A percentile compares a stretch with the other conserved stretches of the same genome.
These are phyloP conservation scores for Cercospora sp. DNA, from an alignment of 2,329 filamentous ascomycete species.

Conservation along the genomic window DNA sequence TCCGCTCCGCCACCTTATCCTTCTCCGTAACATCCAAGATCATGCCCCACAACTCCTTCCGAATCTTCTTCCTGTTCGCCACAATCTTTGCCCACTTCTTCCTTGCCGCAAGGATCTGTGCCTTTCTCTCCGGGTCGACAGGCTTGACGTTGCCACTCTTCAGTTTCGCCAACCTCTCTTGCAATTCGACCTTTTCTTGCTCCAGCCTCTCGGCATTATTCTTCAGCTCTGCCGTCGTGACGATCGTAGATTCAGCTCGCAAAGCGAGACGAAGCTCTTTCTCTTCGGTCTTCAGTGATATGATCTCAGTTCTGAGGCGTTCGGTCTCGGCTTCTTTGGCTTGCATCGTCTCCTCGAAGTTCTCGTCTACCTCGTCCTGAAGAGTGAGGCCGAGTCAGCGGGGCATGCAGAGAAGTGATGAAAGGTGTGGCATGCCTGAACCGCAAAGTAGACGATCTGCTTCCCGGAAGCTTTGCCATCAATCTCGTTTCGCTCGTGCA, in stretches of 20 bases:
- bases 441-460: slow-evolving; percentile 61
- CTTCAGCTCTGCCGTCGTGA: slow-evolving; percentile 55
- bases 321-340: slow-evolving; percentile 53
- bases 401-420: background rate
- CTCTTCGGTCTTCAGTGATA: slow-evolving; percentile 48
- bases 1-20: slow-evolving; percentile 41
- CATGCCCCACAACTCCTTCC: slow-evolving; percentile 52
- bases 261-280: slow-evolving; percentile 53
- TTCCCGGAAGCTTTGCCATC: slow-evolving; percentile 60
- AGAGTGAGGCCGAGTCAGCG: background rate
- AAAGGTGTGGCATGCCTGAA: slow-evolving; percentile 41
- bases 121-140: slow-evolving; percentile 52
- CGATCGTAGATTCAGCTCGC: slow-evolving; percentile 48
- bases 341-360: slow-evolving; percentile 51
- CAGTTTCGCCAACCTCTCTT: slow-evolving; percentile 44
- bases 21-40: slow-evolving; percentile 52
- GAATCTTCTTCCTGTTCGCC: slow-evolving; percentile 50
- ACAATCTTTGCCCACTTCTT: slow-evolving; percentile 45
- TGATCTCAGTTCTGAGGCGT: slow-evolving; percentile 48
- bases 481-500: slow-evolving; percentile 61
- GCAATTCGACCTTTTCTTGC: slow-evolving; percentile 46
- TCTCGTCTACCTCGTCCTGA: slow-evolving; percentile 53
- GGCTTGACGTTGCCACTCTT: slow-evolving; percentile 46
- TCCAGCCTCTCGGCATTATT: slow-evolving; percentile 47
- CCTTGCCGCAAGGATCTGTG: slow-evolving; percentile 49